phyloP scores from a whole-genome alignment of 75 land plant genomes.

The Pinus tabuliformis region DNA sequence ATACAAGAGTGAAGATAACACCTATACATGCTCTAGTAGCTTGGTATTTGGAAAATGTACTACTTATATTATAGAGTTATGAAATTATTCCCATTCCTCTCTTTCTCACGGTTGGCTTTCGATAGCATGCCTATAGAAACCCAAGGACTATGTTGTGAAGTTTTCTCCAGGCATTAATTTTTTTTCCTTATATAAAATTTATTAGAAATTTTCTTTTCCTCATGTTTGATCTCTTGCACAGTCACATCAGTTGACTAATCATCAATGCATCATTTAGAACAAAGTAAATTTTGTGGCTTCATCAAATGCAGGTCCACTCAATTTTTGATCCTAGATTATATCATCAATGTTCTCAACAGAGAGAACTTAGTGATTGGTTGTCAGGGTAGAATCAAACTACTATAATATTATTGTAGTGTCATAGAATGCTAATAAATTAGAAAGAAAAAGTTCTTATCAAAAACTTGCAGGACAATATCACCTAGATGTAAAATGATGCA shows the following conservation, averaged over 20 bases:
- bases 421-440: conserved; percentile 63
- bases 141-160: too few species aligned
- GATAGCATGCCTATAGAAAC: too few species aligned
- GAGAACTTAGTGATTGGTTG: conserved; percentile 36
- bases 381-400: conserved; percentile 64
- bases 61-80: conserved; percentile 71
- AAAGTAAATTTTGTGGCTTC: conserved; percentile 25
- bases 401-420: conserved; percentile 79
- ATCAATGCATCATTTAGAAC: conserved; percentile 27
- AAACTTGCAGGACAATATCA: too few species aligned
- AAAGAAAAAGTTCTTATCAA: conserved; percentile 46
- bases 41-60: conserved; percentile 84
- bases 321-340: conserved; percentile 19
- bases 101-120: too few species aligned
- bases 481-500: too few species aligned
- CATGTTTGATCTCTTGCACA: not conserved
- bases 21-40: conserved; percentile 87
- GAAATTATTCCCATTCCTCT: too few species aligned
- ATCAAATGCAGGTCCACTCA: conserved; percentile 17
- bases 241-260: conserved; percentile 13
- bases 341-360: conserved; percentile 12
- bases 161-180: too few species aligned
- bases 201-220: not conserved
- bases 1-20: conserved; percentile 78
- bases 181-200: too few species aligned